phyloP scores from a whole-genome alignment of 2,329 filamentous ascomycete genomes.

The Fusarium nisikadoi region DNA sequence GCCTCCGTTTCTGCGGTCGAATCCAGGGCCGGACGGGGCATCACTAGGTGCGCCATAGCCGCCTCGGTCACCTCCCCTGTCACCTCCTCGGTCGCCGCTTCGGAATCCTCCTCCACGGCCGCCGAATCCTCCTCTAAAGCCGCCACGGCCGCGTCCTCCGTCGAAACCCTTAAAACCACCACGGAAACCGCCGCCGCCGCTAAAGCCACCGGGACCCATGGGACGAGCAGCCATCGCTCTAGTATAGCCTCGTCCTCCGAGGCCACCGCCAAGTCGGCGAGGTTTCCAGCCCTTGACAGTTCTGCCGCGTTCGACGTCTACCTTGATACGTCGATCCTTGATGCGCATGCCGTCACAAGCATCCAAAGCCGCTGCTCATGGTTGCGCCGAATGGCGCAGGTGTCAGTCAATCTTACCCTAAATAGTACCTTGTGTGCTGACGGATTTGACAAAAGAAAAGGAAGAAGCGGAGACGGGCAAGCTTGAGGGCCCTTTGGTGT shows the following conservation, averaged over 20 bases:
- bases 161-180: slow-evolving; percentile 61
- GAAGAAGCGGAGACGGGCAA: slow-evolving; percentile 60
- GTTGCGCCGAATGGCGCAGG: slow-evolving; percentile 67
- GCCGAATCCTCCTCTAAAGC: slow-evolving; percentile 63
- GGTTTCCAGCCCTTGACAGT: slow-evolving; percentile 96
- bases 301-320: slow-evolving; percentile 95
- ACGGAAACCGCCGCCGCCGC: slow-evolving; percentile 64
- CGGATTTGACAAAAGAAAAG: slow-evolving; percentile 43
- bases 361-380: slow-evolving; percentile 86
- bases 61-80: slow-evolving; percentile 49
- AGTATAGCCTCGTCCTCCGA: slow-evolving; percentile 93
- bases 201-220: slow-evolving; percentile 68
- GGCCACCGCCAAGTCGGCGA: slow-evolving; percentile 87
- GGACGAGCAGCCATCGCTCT: slow-evolving; percentile 80
- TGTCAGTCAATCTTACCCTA: slow-evolving; percentile 77
- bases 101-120: slow-evolving; percentile 67
- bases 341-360: slow-evolving; percentile 87
- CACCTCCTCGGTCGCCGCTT: slow-evolving; percentile 48
- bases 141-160: slow-evolving; percentile 56
- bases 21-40: slow-evolving; percentile 70
- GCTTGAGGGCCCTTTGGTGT: slow-evolving; percentile 64
- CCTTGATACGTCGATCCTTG: slow-evolving; percentile 89
- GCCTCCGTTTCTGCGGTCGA: slow-evolving; percentile 58
- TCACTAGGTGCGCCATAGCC: slow-evolving; percentile 65
- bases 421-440: slow-evolving; percentile 38